phyloP scores from a whole-genome alignment of 140 eudicot species.

The Bidens hawaiensis region DNA sequence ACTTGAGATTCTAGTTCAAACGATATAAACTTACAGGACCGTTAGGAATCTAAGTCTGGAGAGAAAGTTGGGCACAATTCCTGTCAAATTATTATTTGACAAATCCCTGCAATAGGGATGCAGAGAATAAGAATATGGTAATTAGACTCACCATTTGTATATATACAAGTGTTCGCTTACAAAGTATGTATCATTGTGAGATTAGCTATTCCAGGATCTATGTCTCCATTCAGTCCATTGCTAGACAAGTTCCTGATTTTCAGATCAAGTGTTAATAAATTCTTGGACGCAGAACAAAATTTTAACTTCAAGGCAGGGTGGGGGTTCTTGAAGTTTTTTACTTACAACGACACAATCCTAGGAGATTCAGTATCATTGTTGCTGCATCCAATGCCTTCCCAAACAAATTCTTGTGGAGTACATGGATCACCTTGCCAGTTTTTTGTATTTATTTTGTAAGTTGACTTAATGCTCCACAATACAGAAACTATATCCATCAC shows the following conservation, averaged over 20 bases:
- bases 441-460: slow-evolving; percentile 11
- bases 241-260: slow-evolving; percentile 47
- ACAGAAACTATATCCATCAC: slow-evolving; percentile 6
- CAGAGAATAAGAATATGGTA: not conserved
- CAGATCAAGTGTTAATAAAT: not conserved
- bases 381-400: slow-evolving; percentile 45
- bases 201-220: slow-evolving; percentile 38
- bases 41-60: slow-evolving; percentile 28
- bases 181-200: slow-evolving; percentile 36
- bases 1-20: slow-evolving; percentile 1
- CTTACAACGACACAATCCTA: slow-evolving; percentile 46
- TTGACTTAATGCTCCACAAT: slow-evolving; percentile 31
- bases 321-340: not conserved
- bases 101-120: slow-evolving; percentile 46
- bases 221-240: slow-evolving; percentile 37
- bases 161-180: slow-evolving; percentile 20
- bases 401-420: slow-evolving; percentile 29
- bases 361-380: slow-evolving; percentile 5
- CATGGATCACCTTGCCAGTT: slow-evolving; percentile 15
- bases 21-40: slow-evolving; percentile 38
- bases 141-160: not conserved
- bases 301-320: not conserved
- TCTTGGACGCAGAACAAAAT: not conserved
- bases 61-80: slow-evolving; percentile 48
- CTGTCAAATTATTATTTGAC: slow-evolving; percentile 49